Evolutionary conservation across 225 moss, liverwort and hornwort species (phyloP).

Genomic region (Marchantia polymorpha): DNA sequence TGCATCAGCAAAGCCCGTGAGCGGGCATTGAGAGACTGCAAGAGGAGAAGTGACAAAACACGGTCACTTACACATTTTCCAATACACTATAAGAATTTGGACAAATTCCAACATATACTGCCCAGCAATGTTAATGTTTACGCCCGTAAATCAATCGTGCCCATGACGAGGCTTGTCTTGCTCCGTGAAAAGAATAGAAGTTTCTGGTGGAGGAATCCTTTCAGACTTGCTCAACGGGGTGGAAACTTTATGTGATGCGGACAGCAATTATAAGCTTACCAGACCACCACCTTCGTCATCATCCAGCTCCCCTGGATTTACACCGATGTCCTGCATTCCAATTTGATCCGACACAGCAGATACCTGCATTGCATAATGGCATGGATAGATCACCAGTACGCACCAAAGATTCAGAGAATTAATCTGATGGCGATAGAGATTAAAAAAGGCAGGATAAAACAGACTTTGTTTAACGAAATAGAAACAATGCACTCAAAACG

Average conservation of each 20-base stretch:
- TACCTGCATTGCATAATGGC: conserved; percentile 52
- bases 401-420: neutral
- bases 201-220: no score
- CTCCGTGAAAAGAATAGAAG: no score
- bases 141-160: no score
- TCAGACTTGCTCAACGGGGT: no score
- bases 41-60: neutral
- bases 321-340: conserved; percentile 98
- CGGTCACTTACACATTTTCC: no score
- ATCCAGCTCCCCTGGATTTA: conserved; percentile 97
- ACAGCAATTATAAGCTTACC: no score
- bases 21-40: conserved; percentile 93
- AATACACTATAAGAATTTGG: no score
- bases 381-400: neutral
- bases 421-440: neutral
- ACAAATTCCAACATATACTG: no score
- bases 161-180: no score
- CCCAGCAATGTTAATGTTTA: no score
- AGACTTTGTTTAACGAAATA: neutral
- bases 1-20: conserved; percentile 99
- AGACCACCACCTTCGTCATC: conserved; percentile 98
- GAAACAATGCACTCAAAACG: neutral
- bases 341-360: conserved; percentile 99
- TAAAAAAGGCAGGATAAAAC: neutral
- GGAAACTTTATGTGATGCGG: no score